phyloP scores from a whole-genome alignment of 257 asterid species.

The Scutellaria baicalensis region DNA sequence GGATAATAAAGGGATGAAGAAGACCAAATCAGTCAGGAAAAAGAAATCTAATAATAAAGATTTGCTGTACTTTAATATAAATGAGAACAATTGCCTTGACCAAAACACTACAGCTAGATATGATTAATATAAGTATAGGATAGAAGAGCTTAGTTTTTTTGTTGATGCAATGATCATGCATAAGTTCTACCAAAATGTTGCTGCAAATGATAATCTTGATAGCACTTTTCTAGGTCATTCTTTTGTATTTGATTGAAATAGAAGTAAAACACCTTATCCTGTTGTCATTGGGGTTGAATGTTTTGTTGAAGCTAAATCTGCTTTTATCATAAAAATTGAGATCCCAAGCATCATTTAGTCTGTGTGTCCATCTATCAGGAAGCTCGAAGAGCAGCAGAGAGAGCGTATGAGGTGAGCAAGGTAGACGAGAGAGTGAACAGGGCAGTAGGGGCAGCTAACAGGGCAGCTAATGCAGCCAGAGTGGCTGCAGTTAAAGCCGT shows the following conservation, averaged over 20 bases:
- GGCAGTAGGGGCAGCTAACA: slow-evolving; percentile 68
- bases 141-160: no score
- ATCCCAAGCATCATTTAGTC: not conserved
- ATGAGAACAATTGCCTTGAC: not conserved
- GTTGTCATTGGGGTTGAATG: not conserved
- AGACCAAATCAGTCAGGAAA: no score
- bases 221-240: no score
- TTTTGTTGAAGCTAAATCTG: not conserved
- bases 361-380: slow-evolving; percentile 37
- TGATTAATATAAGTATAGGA: no score
- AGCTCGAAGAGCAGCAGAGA: slow-evolving; percentile 73
- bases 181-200: no score
- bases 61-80: no score
- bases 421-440: slow-evolving; percentile 85
- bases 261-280: not conserved
- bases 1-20: no score
- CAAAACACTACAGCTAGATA: not conserved
- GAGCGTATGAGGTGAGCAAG: slow-evolving; percentile 69
- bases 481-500: slow-evolving; percentile 83
- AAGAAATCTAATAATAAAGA: no score
- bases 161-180: no score
- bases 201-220: no score
- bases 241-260: not conserved
- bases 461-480: slow-evolving; percentile 83
- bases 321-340: not conserved